Percentiles rank a stretch among this genome's conserved stretches.
phyloP scores from a whole-genome alignment of 331 rosid genomes.

The Acacia pycnantha region DNA sequence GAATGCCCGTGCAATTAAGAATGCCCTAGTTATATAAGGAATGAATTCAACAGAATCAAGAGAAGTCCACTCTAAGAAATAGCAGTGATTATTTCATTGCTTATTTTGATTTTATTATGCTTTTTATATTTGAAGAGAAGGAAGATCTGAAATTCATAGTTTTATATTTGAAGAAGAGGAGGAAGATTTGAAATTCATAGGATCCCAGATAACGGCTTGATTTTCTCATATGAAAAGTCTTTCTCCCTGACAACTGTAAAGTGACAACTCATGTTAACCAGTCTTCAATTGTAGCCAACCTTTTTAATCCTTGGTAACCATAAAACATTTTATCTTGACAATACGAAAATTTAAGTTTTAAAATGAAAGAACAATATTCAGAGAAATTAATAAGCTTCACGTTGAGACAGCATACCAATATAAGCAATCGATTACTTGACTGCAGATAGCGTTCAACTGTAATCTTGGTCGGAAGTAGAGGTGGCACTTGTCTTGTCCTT shows the following conservation, averaged over 20 bases:
- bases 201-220: neutral
- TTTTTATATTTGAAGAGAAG: neutral
- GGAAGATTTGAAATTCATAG: neutral
- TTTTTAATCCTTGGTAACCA: conserved; percentile 3
- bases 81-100: neutral
- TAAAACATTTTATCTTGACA: neutral
- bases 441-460: conserved; percentile 59
- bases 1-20: neutral
- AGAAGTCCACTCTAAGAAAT: neutral
- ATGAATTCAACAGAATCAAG: neutral
- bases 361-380: conserved; percentile 13
- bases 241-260: neutral
- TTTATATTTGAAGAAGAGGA: too few relatives aligned
- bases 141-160: neutral
- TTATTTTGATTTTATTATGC: too few relatives aligned
- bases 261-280: neutral
- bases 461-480: conserved; percentile 49
- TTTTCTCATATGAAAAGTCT: neutral
- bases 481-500: conserved; percentile 67
- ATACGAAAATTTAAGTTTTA: neutral
- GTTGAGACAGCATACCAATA: conserved; percentile 62
- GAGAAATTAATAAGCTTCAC: conserved; percentile 15
- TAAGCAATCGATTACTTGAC: conserved; percentile 76
- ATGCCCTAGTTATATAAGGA: neutral
- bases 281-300: conserved; percentile 15